These are phyloP conservation scores for Aspergillus puulaauensis DNA, from an alignment of 2,329 filamentous ascomycete species.

Conservation along the genomic window DNA sequence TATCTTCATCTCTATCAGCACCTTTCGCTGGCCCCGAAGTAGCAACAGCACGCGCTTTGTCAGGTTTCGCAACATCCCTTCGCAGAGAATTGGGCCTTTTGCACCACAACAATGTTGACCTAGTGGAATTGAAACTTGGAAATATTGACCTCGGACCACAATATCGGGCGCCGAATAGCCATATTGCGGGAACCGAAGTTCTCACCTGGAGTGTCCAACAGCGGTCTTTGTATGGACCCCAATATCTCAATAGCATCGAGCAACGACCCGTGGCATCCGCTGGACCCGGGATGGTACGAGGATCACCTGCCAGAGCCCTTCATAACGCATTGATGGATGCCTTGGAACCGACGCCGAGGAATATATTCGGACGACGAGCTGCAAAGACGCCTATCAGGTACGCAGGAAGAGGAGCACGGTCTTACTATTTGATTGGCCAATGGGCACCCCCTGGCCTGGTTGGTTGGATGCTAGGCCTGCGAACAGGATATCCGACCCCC, in stretches of 20 bases:
- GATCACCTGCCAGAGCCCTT: conserved; percentile 73
- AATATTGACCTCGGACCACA: conserved; percentile 80
- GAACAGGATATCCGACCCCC: conserved; percentile 32
- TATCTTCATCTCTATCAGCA: conserved; percentile 45
- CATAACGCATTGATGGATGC: conserved; percentile 91
- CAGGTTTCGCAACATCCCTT: conserved; percentile 79
- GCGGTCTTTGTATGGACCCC: conserved; percentile 50
- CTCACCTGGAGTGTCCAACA: conserved; percentile 60
- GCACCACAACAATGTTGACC: conserved; percentile 60
- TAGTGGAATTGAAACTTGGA: conserved; percentile 86
- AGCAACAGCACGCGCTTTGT: conserved; percentile 80
- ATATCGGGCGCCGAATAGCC: conserved; percentile 43
- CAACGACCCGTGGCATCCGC: conserved; percentile 38
- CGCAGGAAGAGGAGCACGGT: conserved; percentile 78
- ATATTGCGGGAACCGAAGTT: conserved; percentile 51
- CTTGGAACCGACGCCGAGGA: conserved; percentile 55
- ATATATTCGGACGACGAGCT: conserved; percentile 38
- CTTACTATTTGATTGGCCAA: conserved; percentile 82
- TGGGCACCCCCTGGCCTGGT: conserved; percentile 76
- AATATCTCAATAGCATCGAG: conserved; percentile 46
- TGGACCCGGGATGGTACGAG: conserved; percentile 49
- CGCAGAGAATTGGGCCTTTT: conserved; percentile 75
- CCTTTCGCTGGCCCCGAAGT: conserved; percentile 70
- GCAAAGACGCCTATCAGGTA: conserved; percentile 61
- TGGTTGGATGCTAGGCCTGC: conserved; percentile 90